Evolutionary conservation across 176 grass and related monocot species (phyloP), one percentile per base, ranked within the genome.

Genomic region (Paspalum vaginatum): DNA sequence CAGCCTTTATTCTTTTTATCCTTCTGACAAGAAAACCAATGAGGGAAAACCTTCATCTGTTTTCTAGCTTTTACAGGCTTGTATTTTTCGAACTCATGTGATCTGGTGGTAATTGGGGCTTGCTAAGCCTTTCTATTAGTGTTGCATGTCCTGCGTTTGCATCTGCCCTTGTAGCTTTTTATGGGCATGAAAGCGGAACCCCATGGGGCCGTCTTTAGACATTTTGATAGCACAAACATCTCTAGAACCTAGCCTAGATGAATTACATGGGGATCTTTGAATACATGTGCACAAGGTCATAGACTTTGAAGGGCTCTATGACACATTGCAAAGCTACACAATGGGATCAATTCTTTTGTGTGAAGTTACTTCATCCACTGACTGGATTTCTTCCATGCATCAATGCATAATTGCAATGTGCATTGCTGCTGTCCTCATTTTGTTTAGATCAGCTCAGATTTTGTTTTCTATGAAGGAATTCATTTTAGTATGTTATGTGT

Each of bases 361-460:
- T 0, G 37, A 7, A 45, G 43, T 38, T 11, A 67, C 50, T 39
- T 40, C 20, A 11, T 54, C 41, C 26, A n/a, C 27, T 52, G 27
- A 11, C 14, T 82, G 53, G 53, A 55, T 25, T 75, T 7, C 11
- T 58, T 2, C n/a, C 52, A 70, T 81, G 18, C 59, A 5, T 2
- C n/a, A 40, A 70, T 81, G 18, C 59, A 5, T 80, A 15, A 69
- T 68, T 46, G 54, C 51, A 69, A 46, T 80, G 18, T 69, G 50
- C 22, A 37, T 26, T 69, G 39, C 32, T 81, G 40, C 46, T 69
- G 22, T 70, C 6, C 3, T 47, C 0, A 47, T 65, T 72, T 53
- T 6, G 51, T 42, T 56, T 21, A 9, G 61, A 13, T 68, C 44
- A 39, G 53, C 7, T 61, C 18, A 7, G 9, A 44, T 70, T 69